Conservation (phyloP, 805 yeast genomes). For the Ascoidea asiatica region DNA sequence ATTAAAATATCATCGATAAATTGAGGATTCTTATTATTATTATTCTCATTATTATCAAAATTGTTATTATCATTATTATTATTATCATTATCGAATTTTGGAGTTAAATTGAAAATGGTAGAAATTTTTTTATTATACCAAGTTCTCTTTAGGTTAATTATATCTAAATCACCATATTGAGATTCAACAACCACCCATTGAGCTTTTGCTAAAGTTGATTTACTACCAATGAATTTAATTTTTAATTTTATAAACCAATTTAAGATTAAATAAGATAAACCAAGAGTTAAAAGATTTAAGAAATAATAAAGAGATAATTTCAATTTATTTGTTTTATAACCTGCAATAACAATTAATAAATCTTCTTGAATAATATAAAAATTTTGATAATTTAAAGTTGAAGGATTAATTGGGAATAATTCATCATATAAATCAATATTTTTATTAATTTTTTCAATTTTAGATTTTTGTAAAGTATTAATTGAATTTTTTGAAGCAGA, state of each 20-base stretch:
- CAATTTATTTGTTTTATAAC: slow-evolving; percentile 45
- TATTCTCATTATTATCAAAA: slow-evolving; percentile 12
- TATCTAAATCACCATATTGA: slow-evolving; percentile 75
- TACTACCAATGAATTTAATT: slow-evolving; percentile 51
- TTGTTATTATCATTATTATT: slow-evolving; percentile 10
- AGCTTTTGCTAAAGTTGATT: slow-evolving; percentile 61
- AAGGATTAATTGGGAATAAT: slow-evolving; percentile 26
- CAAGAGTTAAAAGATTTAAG: slow-evolving; percentile 47
- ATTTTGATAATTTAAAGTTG: slow-evolving; percentile 49
- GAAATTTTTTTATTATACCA: slow-evolving; percentile 66
- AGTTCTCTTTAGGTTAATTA: slow-evolving; percentile 38
- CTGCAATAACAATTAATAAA: slow-evolving; percentile 87
- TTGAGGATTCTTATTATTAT: slow-evolving; percentile 20
- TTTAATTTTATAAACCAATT: slow-evolving; percentile 81
- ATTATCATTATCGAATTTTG: slow-evolving; percentile 15
- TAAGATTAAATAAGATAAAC: slow-evolving; percentile 56
- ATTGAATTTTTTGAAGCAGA: slow-evolving; percentile 7
- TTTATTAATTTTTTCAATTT: slow-evolving; percentile 6
- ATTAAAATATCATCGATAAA: slow-evolving; percentile 20
- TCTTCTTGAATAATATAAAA: slow-evolving; percentile 94
- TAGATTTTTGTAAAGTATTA: slow-evolving; percentile 2
- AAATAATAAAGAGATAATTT: slow-evolving; percentile 35
- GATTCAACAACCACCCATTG: slow-evolving; percentile 93
- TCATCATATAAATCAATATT: slow-evolving; percentile 27
- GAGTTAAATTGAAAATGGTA: slow-evolving; percentile 35